These are phyloP conservation scores for Pythium dissimile DNA, from an alignment of 352 stramenopile species.

Conservation along the genomic window DNA sequence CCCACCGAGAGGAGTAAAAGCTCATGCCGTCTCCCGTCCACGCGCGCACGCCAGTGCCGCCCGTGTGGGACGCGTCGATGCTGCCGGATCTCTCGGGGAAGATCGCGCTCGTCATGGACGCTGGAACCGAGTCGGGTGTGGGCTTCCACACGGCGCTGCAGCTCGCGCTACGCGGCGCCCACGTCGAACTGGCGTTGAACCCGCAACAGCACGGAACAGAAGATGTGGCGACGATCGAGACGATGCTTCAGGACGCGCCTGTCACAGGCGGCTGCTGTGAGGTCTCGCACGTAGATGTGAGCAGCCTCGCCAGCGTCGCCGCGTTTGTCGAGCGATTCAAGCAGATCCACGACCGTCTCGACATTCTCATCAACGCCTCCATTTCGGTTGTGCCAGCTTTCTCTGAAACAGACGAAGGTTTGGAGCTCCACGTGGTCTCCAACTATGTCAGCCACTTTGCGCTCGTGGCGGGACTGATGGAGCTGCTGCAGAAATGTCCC, in stretches of 20 bases:
- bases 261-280: constrained; percentile 26
- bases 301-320: constrained; percentile 45
- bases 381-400: constrained; percentile 55
- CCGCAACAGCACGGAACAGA: neutral
- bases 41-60: neutral
- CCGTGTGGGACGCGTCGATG: neutral
- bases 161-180: constrained; percentile 53
- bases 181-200: constrained; percentile 79
- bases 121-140: constrained; percentile 17
- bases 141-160: constrained; percentile 63
- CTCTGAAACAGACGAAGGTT: constrained; percentile 82
- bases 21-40: neutral
- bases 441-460: constrained; percentile 94
- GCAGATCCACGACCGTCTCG: constrained; percentile 36
- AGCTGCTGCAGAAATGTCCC: constrained; percentile 49
- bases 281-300: constrained; percentile 73
- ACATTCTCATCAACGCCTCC: constrained; percentile 83
- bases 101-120: neutral
- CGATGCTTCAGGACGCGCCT: neutral
- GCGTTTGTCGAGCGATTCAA: constrained; percentile 46
- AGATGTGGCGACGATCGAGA: neutral
- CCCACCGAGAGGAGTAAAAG: too few relatives aligned
- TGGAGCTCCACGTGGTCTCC: constrained; percentile 91
- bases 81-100: neutral
- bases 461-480: constrained; percentile 78